Conservation (phyloP, 768 basidiomycete species). For the Leccinum fibrillosum region DNA sequence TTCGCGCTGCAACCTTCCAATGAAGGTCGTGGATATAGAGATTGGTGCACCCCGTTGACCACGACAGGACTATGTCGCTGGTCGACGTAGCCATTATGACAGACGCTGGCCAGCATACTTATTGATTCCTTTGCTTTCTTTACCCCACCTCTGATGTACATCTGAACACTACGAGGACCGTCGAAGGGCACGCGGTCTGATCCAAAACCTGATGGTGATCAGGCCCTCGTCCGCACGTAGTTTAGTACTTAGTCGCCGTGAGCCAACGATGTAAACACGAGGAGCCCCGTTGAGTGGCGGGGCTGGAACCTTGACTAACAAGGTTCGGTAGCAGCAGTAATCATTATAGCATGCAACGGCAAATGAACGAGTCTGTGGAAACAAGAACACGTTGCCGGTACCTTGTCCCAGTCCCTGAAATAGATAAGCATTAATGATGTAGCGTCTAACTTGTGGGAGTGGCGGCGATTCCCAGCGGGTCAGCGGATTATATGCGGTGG, state of each 20-base stretch:
- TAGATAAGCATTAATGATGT: background rate
- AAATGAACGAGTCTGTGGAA: constrained; percentile 10
- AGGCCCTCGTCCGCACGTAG: constrained; percentile 14
- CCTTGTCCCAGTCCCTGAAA: constrained; percentile 8
- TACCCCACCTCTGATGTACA: constrained; percentile 7
- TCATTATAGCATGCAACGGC: constrained; percentile 9
- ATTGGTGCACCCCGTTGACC: background rate
- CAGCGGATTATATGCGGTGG: constrained; percentile 11
- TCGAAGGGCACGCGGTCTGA: constrained; percentile 1
- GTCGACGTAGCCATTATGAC: constrained; percentile 19
- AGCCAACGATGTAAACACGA: constrained; percentile 29
- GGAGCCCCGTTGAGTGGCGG: constrained; percentile 21
- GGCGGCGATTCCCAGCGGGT: background rate
- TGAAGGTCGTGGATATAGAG: constrained; percentile 3
- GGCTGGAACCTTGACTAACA: constrained; percentile 25
- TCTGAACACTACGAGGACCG: constrained; percentile 10
- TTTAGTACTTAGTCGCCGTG: constrained; percentile 19
- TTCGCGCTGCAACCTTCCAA: constrained; percentile 32
- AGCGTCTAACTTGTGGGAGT: constrained; percentile 2
- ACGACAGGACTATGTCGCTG: constrained; percentile 18
- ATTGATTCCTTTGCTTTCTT: constrained; percentile 12
- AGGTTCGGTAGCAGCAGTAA: constrained; percentile 18
- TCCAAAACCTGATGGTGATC: constrained; percentile 12
- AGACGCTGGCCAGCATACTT: constrained; percentile 20
- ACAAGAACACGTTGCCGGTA: constrained; percentile 17